phyloP scores from a whole-genome alignment of 2,329 filamentous ascomycete genomes.

The Moelleriella libera region DNA sequence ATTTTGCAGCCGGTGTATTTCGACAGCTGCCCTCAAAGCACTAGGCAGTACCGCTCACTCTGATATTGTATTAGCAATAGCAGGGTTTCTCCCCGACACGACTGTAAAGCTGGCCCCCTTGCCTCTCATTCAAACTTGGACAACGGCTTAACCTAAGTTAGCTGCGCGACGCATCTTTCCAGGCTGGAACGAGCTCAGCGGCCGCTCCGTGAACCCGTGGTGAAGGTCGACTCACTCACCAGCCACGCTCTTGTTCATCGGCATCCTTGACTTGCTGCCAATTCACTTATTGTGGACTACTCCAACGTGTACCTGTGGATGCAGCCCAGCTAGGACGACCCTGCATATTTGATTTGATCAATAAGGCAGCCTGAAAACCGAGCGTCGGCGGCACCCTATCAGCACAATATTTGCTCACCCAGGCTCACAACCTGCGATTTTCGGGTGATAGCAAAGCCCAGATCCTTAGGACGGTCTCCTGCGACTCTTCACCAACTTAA shows the following conservation, averaged over 20 bases:
- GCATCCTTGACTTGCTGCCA: not conserved
- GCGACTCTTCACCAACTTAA: too few species aligned
- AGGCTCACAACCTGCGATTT: too few species aligned
- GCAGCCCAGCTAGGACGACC: too few species aligned
- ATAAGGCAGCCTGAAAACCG: too few species aligned
- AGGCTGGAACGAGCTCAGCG: not conserved
- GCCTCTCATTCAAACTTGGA: not conserved
- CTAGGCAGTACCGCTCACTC: not conserved
- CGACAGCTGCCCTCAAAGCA: not conserved
- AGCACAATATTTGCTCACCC: too few species aligned
- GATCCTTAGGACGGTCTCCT: too few species aligned
- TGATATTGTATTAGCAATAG: not conserved
- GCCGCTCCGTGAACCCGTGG: not conserved
- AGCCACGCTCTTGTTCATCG: not conserved
- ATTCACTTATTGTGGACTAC: not conserved
- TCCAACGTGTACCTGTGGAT: not conserved
- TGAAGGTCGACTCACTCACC: not conserved
- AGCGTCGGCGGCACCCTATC: too few species aligned
- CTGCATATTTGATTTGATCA: too few species aligned
- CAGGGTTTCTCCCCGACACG: not conserved
- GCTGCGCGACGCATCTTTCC: constrained; percentile 3
- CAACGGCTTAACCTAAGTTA: too few species aligned
- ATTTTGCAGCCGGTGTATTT: not conserved
- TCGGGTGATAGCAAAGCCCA: too few species aligned
- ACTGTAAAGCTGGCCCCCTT: not conserved